These are phyloP conservation scores for Paecilomyces sp. DNA, from an alignment of 2,329 filamentous ascomycete species.

Conservation along the genomic window DNA sequence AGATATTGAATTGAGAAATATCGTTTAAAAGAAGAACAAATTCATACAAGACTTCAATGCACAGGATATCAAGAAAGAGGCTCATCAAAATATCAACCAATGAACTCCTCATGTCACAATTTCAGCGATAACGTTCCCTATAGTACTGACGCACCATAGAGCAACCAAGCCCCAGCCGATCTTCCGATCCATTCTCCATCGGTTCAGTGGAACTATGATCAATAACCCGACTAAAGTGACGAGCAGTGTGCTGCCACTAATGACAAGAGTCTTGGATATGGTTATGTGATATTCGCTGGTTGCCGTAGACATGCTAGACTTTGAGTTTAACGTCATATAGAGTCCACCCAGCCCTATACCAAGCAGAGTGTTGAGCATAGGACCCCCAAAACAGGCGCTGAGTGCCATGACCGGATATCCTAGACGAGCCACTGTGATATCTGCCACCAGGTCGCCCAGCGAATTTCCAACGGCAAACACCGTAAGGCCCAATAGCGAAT, in stretches of 20 bases:
- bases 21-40: not conserved
- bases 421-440: constrained; percentile 86
- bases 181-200: constrained; percentile 74
- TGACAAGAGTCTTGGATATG: constrained; percentile 75
- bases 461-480: constrained; percentile 97
- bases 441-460: constrained; percentile 85
- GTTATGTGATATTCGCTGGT: constrained; percentile 67
- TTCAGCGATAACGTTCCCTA: constrained; percentile 76
- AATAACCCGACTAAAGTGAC: constrained; percentile 72
- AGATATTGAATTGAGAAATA: not conserved
- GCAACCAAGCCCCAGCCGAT: constrained; percentile 76
- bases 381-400: constrained; percentile 94
- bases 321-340: constrained; percentile 68
- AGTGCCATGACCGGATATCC: constrained; percentile 95
- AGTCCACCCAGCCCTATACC: constrained; percentile 88
- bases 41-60: not conserved
- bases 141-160: constrained; percentile 74
- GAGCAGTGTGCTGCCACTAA: constrained; percentile 77
- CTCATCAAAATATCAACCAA: not conserved
- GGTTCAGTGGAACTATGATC: constrained; percentile 73
- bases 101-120: constrained; percentile 29
- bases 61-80: not conserved
- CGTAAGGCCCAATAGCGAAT: constrained; percentile 89
- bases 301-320: constrained; percentile 3
- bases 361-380: constrained; percentile 93